Base-by-base conservation (phyloP, 352 stramenopile genomes). In the Pythium periplocum region DNA sequence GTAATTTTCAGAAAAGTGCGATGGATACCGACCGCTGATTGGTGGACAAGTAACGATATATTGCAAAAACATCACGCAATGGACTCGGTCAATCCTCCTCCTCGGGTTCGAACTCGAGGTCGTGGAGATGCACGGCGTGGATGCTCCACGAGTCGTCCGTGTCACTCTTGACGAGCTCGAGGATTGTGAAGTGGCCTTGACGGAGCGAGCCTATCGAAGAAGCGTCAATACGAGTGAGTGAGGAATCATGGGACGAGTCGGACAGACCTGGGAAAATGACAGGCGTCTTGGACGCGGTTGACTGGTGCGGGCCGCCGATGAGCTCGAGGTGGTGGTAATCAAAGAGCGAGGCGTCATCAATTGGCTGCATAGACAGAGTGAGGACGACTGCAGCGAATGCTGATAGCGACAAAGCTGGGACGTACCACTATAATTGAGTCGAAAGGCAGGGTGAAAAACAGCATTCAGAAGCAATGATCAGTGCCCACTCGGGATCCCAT, bases 131-230 rank as follows among this genome's bases (percentile, higher is more conserved):
- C 6, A 9, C 42, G 7, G 66, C 61, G 35, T 64, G 63, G 33
- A 90, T 54, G 43, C 44, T 34, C 80, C 80, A 90, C 44, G 71
- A 69, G 40, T 66, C 72, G 38, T 87, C 75, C 7, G 65, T 55
- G 5, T 48, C 11, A 38, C 73, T 61, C 62, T 80, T 79, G 45
- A 80, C 76, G 1, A 92, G 62, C 55, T 90, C 63, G 4, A 92
- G 55, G n/a, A 89, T 78, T 10, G 69, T 87, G 50, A 86, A 92
- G 43, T 92, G 76, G n/a, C 81, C 77, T 38, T 71, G 39, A 8
- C 70, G 77, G 44, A 92, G 58, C 8, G 78, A 88, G 8, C 81
- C 81, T 92, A 33, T 30, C 49, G 45, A 31, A 3, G 1, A 26
- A 42, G 12, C 47, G 39, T 26, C 17, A 26, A 26, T 26, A 26